Percentiles rank a stretch among this genome's conserved stretches.
These are phyloP conservation scores for Ephemerocybe angulata DNA, from an alignment of 768 basidiomycete species.

Conservation along the genomic window DNA sequence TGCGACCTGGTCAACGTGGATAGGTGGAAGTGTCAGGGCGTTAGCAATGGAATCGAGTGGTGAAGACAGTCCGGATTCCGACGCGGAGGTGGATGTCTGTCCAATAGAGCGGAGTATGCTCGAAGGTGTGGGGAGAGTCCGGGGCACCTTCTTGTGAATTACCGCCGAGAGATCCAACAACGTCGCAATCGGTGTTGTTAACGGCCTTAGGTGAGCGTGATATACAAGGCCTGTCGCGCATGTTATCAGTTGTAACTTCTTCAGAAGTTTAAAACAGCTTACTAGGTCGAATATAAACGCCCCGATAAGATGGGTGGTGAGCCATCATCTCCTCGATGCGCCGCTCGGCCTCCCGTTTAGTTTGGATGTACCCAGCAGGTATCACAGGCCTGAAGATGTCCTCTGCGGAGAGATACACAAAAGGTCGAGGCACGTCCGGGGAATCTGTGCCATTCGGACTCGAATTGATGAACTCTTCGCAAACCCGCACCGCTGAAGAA, in stretches of 20 bases:
- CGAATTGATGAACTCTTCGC: conserved; percentile 67
- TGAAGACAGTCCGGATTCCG: conserved; percentile 32
- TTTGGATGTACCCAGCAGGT: conserved; percentile 81
- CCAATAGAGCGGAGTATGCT: conserved; percentile 54
- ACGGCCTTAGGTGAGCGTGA: conserved; percentile 89
- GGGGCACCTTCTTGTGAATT: conserved; percentile 59
- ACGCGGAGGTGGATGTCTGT: conserved; percentile 22
- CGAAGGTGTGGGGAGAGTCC: conserved; percentile 60
- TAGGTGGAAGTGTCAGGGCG: conserved; percentile 78
- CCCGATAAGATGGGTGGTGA: conserved; percentile 47
- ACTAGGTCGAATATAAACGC: conserved; percentile 90
- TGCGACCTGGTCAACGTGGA: conserved; percentile 95
- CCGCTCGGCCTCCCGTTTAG: conserved; percentile 89
- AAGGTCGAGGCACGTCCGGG: conserved; percentile 50
- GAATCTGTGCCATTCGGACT: conserved; percentile 24
- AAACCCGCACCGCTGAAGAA: conserved; percentile 62
- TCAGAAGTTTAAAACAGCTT: conserved; percentile 26
- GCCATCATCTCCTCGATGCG: conserved; percentile 55
- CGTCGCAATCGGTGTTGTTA: conserved; percentile 81
- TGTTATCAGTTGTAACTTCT: conserved; percentile 3
- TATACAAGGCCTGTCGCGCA: conserved; percentile 78
- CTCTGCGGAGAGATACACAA: conserved; percentile 94
- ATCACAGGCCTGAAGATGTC: conserved; percentile 88
- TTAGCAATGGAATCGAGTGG: conserved; percentile 69
- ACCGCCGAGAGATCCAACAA: conserved; percentile 77